Evolutionary conservation across 345 rosid species (phyloP).

Genomic region (Corymbia maculata): DNA sequence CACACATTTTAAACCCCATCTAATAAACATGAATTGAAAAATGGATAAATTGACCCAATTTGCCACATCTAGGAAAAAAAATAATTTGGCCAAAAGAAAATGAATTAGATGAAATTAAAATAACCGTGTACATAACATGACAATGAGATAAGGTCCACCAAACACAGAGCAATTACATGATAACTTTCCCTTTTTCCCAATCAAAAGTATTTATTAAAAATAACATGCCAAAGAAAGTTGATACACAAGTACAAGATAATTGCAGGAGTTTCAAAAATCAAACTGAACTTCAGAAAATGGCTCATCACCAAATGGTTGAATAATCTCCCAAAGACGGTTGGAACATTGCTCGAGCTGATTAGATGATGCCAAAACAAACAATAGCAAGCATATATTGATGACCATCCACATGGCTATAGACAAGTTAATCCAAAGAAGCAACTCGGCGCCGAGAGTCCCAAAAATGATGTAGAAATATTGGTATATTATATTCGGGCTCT

Average conservation of each 20-base stretch:
- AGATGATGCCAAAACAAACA: neutral
- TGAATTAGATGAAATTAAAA: too few relatives aligned
- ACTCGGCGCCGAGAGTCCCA: rapidly evolving
- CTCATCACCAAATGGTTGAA: rapidly evolving
- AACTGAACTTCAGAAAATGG: rapidly evolving
- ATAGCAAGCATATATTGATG: neutral
- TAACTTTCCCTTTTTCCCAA: neutral
- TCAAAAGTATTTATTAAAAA: neutral
- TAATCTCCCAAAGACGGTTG: neutral
- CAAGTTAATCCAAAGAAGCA: neutral
- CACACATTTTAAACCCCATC: neutral
- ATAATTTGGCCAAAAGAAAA: too few relatives aligned
- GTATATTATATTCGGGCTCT: rapidly evolving
- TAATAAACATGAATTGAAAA: too few relatives aligned
- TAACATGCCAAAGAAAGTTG: neutral
- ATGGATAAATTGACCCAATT: neutral
- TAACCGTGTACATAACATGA: neutral
- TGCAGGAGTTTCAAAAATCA: neutral
- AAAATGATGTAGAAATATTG: neutral
- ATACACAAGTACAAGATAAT: neutral
- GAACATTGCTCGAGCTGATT: rapidly evolving
- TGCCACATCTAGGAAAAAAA: too few relatives aligned
- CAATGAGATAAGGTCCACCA: rapidly evolving
- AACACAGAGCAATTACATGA: neutral
- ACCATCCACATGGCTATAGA: neutral